phyloP scores from a whole-genome alignment of 257 asterid species.

The Solanum chilense region DNA sequence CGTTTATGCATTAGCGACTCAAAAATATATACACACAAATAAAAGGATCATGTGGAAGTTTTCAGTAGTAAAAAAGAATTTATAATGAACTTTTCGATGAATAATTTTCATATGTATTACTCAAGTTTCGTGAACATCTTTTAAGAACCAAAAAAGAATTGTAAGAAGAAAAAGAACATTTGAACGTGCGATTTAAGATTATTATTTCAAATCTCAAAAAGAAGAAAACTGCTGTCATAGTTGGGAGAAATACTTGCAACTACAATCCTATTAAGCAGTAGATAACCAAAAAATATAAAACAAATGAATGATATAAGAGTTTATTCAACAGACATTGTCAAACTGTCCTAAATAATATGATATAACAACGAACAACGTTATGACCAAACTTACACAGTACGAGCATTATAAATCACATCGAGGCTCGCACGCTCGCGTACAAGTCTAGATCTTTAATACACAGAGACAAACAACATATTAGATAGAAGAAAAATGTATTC shows the following conservation, averaged over 20 bases:
- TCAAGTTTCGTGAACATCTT: no score
- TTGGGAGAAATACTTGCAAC: neutral
- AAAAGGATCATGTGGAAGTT: no score
- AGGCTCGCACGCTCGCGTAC: neutral
- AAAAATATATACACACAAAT: no score
- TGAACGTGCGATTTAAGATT: no score
- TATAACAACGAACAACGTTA: neutral
- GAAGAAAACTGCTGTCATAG: neutral
- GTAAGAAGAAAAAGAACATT: no score
- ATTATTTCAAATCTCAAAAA: no score
- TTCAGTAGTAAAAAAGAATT: no score
- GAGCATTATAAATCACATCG: neutral
- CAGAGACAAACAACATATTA: neutral
- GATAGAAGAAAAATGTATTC: neutral
- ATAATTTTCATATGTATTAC: no score
- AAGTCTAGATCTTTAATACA: neutral
- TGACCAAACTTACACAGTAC: neutral
- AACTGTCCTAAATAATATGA: neutral
- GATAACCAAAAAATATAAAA: neutral
- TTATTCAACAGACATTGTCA: neutral
- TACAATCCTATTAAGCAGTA: neutral
- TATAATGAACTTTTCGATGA: no score
- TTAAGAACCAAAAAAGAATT: no score
- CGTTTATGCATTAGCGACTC: no score
- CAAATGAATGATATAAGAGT: neutral